phyloP scores from a whole-genome alignment of 768 basidiomycete species.

The Candolleomyces aberdarensis region DNA sequence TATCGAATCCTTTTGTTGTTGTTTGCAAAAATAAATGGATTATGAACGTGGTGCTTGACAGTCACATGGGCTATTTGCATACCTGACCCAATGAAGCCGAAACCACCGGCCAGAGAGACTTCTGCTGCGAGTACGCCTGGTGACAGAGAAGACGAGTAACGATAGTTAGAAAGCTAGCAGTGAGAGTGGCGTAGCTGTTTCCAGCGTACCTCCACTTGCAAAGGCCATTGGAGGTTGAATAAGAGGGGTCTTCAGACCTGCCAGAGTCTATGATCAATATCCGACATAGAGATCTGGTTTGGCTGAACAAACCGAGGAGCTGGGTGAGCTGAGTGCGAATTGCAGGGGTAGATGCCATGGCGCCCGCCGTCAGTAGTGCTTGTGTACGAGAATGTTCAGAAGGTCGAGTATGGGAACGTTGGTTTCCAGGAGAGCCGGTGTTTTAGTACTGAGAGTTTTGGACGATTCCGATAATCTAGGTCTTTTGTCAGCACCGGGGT shows the following conservation, averaged over 20 bases:
- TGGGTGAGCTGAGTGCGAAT: neutral
- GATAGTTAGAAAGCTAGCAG: too few relatives aligned
- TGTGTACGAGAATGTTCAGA: too few relatives aligned
- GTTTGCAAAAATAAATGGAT: too few relatives aligned
- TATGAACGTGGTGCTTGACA: too few relatives aligned
- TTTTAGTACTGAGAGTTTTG: too few relatives aligned
- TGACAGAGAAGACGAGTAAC: too few relatives aligned
- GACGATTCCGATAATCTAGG: too few relatives aligned
- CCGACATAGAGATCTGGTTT: neutral
- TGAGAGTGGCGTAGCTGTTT: neutral
- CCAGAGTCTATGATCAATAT: neutral
- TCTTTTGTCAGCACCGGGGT: too few relatives aligned
- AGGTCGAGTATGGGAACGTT: too few relatives aligned
- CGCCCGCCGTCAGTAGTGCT: neutral
- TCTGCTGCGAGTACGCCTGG: slow-evolving; percentile 52
- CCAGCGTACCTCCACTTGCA: slow-evolving; percentile 51
- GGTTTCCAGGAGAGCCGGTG: too few relatives aligned
- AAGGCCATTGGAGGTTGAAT: slow-evolving; percentile 70
- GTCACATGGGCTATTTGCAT: slow-evolving; percentile 8
- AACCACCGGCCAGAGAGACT: slow-evolving; percentile 66
- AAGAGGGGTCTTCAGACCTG: slow-evolving; percentile 58
- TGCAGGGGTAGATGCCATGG: neutral
- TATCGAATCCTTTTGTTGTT: too few relatives aligned
- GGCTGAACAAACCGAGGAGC: neutral
- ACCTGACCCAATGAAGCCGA: slow-evolving; percentile 75